Conservation (phyloP, 345 rosid genomes). For the Geranium brycei region DNA sequence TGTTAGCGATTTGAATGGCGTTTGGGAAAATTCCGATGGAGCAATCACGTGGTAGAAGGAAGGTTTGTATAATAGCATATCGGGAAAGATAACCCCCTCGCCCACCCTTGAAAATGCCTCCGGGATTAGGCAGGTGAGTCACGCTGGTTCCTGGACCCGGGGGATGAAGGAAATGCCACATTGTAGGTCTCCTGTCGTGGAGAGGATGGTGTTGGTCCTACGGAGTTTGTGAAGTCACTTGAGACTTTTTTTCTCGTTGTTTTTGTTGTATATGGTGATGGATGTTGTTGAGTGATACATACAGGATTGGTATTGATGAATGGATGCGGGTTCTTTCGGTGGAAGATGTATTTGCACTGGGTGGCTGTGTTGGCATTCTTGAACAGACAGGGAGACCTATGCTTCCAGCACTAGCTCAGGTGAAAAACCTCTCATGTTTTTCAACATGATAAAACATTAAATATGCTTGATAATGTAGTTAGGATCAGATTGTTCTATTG, state of each 20-base stretch:
- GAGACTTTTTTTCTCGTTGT: neutral
- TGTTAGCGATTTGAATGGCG: no score
- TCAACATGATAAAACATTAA: neutral
- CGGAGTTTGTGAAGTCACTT: slow-evolving; percentile 43
- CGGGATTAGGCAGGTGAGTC: slow-evolving; percentile 9
- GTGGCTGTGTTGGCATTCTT: slow-evolving; percentile 66
- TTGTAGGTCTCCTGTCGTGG: slow-evolving; percentile 23
- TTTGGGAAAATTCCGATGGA: no score
- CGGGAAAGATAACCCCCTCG: slow-evolving; percentile 2
- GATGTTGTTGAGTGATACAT: slow-evolving; percentile 3
- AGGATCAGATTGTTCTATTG: neutral
- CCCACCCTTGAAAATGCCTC: slow-evolving; percentile 19
- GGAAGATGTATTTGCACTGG: slow-evolving; percentile 58
- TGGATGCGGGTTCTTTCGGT: slow-evolving; percentile 47
- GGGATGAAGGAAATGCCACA: slow-evolving; percentile 36
- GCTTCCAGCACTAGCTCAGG: slow-evolving; percentile 72
- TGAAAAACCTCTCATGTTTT: slow-evolving; percentile 5
- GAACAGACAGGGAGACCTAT: slow-evolving; percentile 56
- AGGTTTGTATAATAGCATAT: slow-evolving; percentile 9
- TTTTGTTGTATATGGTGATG: neutral
- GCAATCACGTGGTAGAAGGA: no score
- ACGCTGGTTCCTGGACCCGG: slow-evolving; percentile 27
- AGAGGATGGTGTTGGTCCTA: slow-evolving; percentile 66
- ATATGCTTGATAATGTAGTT: neutral
- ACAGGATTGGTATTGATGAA: slow-evolving; percentile 54